Conservation (phyloP, 2,329 filamentous ascomycete species). For the Aspergillus unguis region DNA sequence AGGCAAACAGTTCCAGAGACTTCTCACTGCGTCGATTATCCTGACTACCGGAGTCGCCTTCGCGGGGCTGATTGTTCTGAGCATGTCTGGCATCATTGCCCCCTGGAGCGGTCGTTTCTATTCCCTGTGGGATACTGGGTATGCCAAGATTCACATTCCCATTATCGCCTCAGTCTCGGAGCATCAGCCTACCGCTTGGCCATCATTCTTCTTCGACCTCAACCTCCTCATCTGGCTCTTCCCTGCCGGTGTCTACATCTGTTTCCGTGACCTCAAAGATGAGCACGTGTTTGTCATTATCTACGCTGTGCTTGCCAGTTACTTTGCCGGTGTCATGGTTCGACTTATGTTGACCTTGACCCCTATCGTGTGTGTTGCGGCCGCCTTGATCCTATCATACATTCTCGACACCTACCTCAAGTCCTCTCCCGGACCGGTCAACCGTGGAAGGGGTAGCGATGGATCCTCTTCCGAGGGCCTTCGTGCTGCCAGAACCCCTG, state of each 20-base stretch:
- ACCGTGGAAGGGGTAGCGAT: conserved; percentile 43
- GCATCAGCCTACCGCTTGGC: conserved; percentile 98
- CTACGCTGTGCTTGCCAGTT: conserved; percentile 93
- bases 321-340: conserved; percentile 99
- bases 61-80: conserved; percentile 73
- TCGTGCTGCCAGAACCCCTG: conserved; percentile 66
- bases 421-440: conserved; percentile 58
- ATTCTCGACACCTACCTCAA: conserved; percentile 84
- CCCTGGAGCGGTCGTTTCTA: conserved; percentile 99
- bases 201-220: conserved; percentile 97
- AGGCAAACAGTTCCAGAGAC: conserved; percentile 88
- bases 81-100: conserved; percentile 84
- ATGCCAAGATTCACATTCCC: conserved; percentile 98
- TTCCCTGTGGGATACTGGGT: conserved; percentile 97
- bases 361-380: conserved; percentile 90
- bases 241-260: conserved; percentile 96
- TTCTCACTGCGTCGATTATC: conserved; percentile 73
- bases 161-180: conserved; percentile 99
- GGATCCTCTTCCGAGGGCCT: conserved; percentile 46
- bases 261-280: conserved; percentile 88
- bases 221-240: conserved; percentile 99
- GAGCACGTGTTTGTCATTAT: conserved; percentile 98
- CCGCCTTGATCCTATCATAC: conserved; percentile 81
- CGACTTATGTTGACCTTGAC: conserved; percentile 97
- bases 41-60: conserved; percentile 71